Base-by-base conservation (phyloP, 2,329 filamentous ascomycete species). In the Stachybotrys echinatus region DNA sequence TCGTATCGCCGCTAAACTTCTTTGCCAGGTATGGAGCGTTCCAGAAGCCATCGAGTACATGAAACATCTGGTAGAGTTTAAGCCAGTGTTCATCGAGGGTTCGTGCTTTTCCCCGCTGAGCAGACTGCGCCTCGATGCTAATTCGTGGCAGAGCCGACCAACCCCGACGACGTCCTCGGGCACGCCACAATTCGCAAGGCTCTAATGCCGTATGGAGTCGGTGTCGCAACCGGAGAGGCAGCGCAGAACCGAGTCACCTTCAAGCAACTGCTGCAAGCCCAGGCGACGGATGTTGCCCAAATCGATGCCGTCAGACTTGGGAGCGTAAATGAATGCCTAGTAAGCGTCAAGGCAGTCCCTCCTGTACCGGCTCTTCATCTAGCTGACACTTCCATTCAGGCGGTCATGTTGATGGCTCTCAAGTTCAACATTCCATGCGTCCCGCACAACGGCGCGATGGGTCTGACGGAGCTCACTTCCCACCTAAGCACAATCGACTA, bases 161-260 rank as follows among this genome's bases (percentile, higher is more conserved):
- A 85, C 19, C 91, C 91, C 12, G 91, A 95, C 63, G 91, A 96
- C 66, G 84, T 95, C 51, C 83, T 92, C 49, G 91, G 91, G 50
- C 91, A 96, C 77, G 88, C 88, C 63, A 85, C 88, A 3, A 84
- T 95, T 60, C 84, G 88, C 47, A 86, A 92, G 54, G 90, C 90
- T 3, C 82, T 96, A 10, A 79, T 79, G 59, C 84, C 87, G 0
- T 75, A 83, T 63, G 81, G 81, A 50, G 89, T 96, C 59, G 89
- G 89, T 51, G 91, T 95, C 5, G 91, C 91, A 6, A 95, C 91
- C 0, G 91, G 91, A 55, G 91, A 96, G 74, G 95, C 95, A 89
- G 94, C 89, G 74, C 91, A 95, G 74, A 96, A 95, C 75, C 84
- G 91, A 38, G 88, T 95, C 56, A 83, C 95, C 61, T 95, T 95